phyloP scores from a whole-genome alignment of 192 early-diverging fungal species.

The Phlyctochytrium arcticum region DNA sequence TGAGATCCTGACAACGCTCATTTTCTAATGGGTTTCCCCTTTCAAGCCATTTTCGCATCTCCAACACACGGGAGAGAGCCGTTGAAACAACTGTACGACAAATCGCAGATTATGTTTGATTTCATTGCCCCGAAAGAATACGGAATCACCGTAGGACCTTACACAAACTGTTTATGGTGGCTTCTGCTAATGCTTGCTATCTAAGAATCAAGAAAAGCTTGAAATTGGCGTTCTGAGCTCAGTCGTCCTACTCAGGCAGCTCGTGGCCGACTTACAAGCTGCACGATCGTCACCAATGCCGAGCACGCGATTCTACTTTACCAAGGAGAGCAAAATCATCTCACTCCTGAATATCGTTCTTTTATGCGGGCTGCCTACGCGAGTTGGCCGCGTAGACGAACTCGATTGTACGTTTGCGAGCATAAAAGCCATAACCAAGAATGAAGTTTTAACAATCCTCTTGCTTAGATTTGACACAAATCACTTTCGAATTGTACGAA shows the following conservation, averaged over 20 bases:
- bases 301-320: slow-evolving; percentile 85
- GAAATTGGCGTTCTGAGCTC: slow-evolving; percentile 81
- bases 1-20: not conserved
- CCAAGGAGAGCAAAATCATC: slow-evolving; percentile 92
- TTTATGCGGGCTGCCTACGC: slow-evolving; percentile 75
- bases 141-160: slow-evolving; percentile 61
- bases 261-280: slow-evolving; percentile 70
- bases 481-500: slow-evolving; percentile 96
- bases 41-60: slow-evolving; percentile 11
- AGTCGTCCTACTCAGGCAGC: slow-evolving; percentile 70
- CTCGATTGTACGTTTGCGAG: slow-evolving; percentile 71
- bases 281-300: slow-evolving; percentile 49
- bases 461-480: slow-evolving; percentile 82
- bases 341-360: slow-evolving; percentile 89
- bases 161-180: not conserved
- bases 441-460: not conserved
- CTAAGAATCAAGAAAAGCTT: slow-evolving; percentile 64
- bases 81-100: slow-evolving; percentile 69
- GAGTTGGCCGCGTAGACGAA: slow-evolving; percentile 69
- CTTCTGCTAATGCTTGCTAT: not conserved
- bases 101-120: slow-evolving; percentile 85
- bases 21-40: not conserved
- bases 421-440: not conserved
- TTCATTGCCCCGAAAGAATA: slow-evolving; percentile 93
- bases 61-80: slow-evolving; percentile 37